Evolutionary conservation across 1,284 basidiomycete genomes (phyloP).

Genomic region (Trametes sp.): DNA sequence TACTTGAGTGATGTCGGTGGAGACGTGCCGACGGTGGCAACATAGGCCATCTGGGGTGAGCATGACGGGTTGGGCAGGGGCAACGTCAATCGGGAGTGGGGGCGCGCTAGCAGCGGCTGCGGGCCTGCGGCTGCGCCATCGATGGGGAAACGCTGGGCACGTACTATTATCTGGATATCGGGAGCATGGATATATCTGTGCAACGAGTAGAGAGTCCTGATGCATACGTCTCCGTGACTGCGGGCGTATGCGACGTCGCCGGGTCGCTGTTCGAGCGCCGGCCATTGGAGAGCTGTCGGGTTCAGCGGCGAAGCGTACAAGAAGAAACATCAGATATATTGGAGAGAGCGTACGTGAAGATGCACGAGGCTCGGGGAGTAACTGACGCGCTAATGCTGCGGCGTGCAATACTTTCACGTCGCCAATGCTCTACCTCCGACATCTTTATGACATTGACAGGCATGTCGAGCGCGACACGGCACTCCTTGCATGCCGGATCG

Average conservation of each 20-base stretch:
- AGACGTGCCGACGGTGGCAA: neutral
- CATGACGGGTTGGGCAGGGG: neutral
- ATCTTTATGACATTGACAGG: neutral
- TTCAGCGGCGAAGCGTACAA: neutral
- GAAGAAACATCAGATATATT: neutral
- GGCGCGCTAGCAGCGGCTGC: no score
- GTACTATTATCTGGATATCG: neutral
- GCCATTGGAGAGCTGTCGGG: neutral
- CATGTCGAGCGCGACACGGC: neutral
- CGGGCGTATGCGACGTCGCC: neutral
- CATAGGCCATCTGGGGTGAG: neutral
- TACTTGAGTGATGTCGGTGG: neutral
- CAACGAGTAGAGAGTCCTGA: neutral
- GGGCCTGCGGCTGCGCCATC: conserved; percentile 2
- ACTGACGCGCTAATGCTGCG: neutral
- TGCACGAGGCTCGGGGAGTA: neutral
- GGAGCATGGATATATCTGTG: neutral
- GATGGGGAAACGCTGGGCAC: neutral
- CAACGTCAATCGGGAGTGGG: neutral
- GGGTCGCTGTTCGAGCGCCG: neutral
- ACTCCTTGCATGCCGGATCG: neutral
- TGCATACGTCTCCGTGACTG: neutral
- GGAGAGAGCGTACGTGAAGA: conserved; percentile 6
- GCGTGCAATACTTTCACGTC: neutral
- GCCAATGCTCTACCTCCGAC: neutral